These are phyloP conservation scores for Phytophthora quininea DNA, from an alignment of 352 stramenopile genomes.

Conservation along the genomic window DNA sequence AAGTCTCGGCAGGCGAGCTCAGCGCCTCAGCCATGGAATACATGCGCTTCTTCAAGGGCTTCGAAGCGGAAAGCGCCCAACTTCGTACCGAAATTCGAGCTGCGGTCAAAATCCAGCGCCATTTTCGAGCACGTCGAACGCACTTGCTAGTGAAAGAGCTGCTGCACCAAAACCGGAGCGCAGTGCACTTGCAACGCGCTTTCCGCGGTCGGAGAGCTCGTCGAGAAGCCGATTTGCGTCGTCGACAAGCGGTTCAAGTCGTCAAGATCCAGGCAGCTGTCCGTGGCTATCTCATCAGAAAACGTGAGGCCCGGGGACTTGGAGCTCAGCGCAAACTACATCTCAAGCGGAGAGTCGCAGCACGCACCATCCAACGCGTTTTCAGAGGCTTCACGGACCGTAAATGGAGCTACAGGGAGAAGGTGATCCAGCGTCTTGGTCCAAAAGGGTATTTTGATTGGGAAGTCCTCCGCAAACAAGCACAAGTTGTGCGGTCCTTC, in stretches of 20 bases:
- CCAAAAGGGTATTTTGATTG: conserved; percentile 68
- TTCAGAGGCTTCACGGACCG: conserved; percentile 63
- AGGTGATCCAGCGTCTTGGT: conserved; percentile 53
- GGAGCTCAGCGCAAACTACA: conserved; percentile 28
- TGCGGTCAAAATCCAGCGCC: conserved; percentile 66
- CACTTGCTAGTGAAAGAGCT: conserved; percentile 46
- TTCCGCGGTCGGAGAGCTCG: conserved; percentile 67
- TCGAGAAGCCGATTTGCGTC: conserved; percentile 33
- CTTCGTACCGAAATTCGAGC: conserved; percentile 51
- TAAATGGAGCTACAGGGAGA: conserved; percentile 43
- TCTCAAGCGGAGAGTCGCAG: conserved; percentile 32
- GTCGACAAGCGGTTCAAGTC: conserved; percentile 41
- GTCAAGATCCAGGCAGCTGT: conserved; percentile 61
- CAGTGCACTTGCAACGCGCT: conserved; percentile 62
- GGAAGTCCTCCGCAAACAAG: conserved; percentile 45
- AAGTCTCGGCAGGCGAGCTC: conserved; percentile 44
- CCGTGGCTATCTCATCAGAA: conserved; percentile 43
- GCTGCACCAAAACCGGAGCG: conserved; percentile 63
- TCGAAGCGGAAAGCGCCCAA: conserved; percentile 67
- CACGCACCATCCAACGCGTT: conserved; percentile 52
- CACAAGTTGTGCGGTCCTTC: conserved; percentile 45
- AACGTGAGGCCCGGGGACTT: conserved; percentile 33
- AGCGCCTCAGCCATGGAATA: conserved; percentile 72
- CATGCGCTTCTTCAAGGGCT: conserved; percentile 69
- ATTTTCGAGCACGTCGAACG: conserved; percentile 59